These are phyloP conservation scores for Fragaria nilgerrensis DNA, from an alignment of 306 rosid genomes.

Conservation along the genomic window DNA sequence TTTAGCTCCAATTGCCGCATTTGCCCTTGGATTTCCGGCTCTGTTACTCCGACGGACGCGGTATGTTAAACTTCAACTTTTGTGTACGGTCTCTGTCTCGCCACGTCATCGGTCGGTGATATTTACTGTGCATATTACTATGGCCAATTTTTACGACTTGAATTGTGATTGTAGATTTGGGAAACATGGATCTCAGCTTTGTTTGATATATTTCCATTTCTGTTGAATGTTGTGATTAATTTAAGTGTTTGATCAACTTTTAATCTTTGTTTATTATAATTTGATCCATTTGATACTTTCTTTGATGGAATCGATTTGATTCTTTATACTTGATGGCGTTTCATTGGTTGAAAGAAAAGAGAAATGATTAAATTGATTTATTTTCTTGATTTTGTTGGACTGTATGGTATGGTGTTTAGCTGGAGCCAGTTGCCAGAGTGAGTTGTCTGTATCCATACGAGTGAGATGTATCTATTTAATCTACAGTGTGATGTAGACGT, in stretches of 20 bases:
- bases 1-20: background rate
- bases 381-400: background rate
- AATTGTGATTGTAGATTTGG: background rate
- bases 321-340: background rate
- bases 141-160: background rate
- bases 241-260: background rate
- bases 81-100: conserved; percentile 11
- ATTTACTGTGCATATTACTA: background rate
- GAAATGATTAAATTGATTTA: background rate
- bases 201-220: background rate
- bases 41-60: background rate
- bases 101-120: conserved; percentile 4
- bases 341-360: background rate
- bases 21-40: conserved; percentile 11
- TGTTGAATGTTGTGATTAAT: background rate
- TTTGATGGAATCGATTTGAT: background rate
- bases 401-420: background rate
- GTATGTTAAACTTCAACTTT: background rate
- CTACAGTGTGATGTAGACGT: conserved; percentile 1
- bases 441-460: background rate
- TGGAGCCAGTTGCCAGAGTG: conserved; percentile 15
- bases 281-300: background rate
- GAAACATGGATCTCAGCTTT: background rate
- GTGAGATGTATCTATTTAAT: conserved; percentile 12
- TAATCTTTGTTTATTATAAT: background rate